Evolutionary conservation across 2,329 filamentous ascomycete species (phyloP), one percentile per base, ranked within the genome.

Genomic region (Penicillium sp.): DNA sequence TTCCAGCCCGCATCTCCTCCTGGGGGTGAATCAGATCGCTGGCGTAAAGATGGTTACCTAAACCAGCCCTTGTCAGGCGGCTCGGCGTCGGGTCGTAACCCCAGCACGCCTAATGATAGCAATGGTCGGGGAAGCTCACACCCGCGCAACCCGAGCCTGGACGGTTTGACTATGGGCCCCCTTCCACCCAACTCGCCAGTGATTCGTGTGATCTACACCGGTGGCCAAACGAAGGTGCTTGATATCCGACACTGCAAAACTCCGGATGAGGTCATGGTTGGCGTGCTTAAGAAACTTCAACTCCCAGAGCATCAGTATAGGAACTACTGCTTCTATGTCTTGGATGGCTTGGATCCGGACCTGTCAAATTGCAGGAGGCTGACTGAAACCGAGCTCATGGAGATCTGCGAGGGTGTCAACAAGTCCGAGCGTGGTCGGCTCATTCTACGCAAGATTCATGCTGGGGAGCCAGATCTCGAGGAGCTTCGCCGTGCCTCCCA

Each of bases 321-420:
- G 57, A 95, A 94, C 59, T 97, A 95, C 69, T 96, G 90, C 71
- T 97, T 98, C 70, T 97, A 93, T 74, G 84, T 95, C 1, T 75
- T 97, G 43, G 84, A 87, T 51, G 91, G 90, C 35, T 73, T 88
- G 26, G 88, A 96, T 33, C 83, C 90, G 2, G 84, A 93, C 53
- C 84, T 88, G 19, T 79, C 77, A 34, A 82, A 89, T 59, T 94
- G 87, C 63, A 83, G 89, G 45, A 82, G 87, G 34, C 75, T 97
- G 26, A 83, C 84, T 21, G 93, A 98, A 58, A 83, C 81, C 4
- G 93, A 98, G 63, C 73, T 98, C 8, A 86, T 93, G 77, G 83
- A 87, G 45, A 87, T 97, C 39, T 94, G 94, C 66, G 89, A 88
- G 57, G 89, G 95, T 55, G 79, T 84, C 48, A 85, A 81, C 45